Evolutionary conservation across 257 asterid genomes (phyloP).

Genomic region (Ballota nigra): DNA sequence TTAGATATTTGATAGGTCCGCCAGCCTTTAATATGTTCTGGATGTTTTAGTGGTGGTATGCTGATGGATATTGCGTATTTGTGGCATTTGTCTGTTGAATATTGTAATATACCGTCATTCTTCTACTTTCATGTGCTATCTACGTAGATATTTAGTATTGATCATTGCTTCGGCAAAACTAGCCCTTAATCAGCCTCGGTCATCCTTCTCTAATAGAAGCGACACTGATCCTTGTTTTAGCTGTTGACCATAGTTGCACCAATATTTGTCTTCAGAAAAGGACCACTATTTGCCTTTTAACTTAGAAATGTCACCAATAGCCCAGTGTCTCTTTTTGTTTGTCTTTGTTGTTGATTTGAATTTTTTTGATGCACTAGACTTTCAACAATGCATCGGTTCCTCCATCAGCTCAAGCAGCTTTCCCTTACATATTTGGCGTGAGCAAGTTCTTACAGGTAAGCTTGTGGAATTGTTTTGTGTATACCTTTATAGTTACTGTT

Average conservation of each 20-base stretch:
- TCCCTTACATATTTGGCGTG: slow-evolving; percentile 77
- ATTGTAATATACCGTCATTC: background rate
- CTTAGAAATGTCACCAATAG: background rate
- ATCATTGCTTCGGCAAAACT: background rate
- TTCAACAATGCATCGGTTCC: slow-evolving; percentile 91
- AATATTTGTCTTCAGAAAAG: background rate
- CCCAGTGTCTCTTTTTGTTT: background rate
- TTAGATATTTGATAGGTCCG: background rate
- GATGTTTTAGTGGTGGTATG: background rate
- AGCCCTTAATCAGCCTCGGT: background rate
- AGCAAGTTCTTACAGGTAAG: slow-evolving; percentile 98
- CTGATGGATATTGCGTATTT: background rate
- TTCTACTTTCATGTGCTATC: slow-evolving; percentile 1
- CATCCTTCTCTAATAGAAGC: background rate
- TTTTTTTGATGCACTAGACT: slow-evolving; percentile 38
- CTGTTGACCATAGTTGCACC: background rate
- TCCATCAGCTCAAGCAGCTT: slow-evolving; percentile 87
- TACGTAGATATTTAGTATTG: background rate
- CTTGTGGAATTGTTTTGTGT: background rate
- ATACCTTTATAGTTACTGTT: slow-evolving; percentile 15
- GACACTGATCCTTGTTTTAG: background rate
- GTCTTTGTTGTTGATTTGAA: slow-evolving; percentile 14
- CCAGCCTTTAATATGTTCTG: background rate
- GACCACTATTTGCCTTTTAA: background rate
- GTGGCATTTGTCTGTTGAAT: background rate